These are phyloP conservation scores for Rhizopogon rudus DNA, from an alignment of 768 basidiomycete genomes.

Conservation along the genomic window DNA sequence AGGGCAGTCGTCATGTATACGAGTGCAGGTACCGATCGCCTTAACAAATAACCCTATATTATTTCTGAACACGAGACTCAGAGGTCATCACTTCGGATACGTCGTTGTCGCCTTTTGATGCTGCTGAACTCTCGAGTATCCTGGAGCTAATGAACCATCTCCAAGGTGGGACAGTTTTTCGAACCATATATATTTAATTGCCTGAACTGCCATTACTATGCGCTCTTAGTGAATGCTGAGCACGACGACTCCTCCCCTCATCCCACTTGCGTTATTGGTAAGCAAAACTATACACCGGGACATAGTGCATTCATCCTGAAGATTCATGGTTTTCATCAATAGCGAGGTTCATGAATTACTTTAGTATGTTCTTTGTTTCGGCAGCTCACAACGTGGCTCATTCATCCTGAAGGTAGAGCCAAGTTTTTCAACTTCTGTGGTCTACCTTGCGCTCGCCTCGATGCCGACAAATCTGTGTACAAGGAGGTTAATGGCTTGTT, in stretches of 20 bases:
- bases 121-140: conserved; percentile 1
- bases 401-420: conserved; percentile 15
- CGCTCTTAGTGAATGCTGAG: neutral
- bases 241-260: neutral
- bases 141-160: conserved; percentile 6
- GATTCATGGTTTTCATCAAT: neutral
- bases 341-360: conserved; percentile 41
- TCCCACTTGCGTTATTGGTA: neutral
- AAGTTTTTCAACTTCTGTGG: conserved; percentile 44
- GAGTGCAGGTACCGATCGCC: conserved; percentile 2
- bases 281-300: neutral
- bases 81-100: conserved; percentile 2
- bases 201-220: neutral
- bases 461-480: conserved; percentile 37
- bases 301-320: neutral
- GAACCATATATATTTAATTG: neutral
- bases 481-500: neutral
- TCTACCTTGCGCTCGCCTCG: conserved; percentile 40
- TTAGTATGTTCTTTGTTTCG: conserved; percentile 25
- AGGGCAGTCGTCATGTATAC: conserved; percentile 3
- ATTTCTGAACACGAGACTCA: neutral
- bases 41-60: neutral
- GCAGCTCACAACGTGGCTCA: neutral
- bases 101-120: conserved; percentile 7
- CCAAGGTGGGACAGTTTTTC: neutral